Conservation (phyloP, 176 grass and related monocot species). For the Musa acuminata region DNA sequence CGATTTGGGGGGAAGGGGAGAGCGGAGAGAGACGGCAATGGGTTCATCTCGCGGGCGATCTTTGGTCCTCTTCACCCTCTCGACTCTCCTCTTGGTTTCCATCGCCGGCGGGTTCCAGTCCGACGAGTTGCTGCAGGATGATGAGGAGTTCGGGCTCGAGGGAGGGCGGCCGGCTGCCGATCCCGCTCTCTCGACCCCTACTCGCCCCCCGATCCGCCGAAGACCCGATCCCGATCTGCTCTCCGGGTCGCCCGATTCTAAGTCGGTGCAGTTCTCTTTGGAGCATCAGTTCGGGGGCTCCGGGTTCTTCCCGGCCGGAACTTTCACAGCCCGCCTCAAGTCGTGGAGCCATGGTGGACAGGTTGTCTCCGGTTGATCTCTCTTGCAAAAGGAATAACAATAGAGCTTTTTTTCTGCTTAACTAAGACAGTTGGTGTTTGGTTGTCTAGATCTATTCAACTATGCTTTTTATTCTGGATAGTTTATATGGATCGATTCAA, state of each 20-base stretch:
- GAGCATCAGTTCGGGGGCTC: slow-evolving; percentile 62
- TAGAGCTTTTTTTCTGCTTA: too few species aligned
- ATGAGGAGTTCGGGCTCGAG: slow-evolving; percentile 80
- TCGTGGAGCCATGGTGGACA: slow-evolving; percentile 65
- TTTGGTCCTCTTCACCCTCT: neutral
- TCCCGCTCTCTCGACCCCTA: slow-evolving; percentile 3
- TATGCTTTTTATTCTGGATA: neutral
- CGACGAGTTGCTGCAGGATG: slow-evolving; percentile 67
- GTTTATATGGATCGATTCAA: neutral
- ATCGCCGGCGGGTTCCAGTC: slow-evolving; percentile 45
- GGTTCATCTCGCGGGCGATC: neutral
- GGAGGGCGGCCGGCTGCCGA: slow-evolving; percentile 12
- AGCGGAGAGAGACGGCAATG: neutral
- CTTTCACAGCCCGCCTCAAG: slow-evolving; percentile 90
- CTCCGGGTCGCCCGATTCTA: slow-evolving; percentile 38
- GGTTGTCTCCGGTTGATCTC: slow-evolving; percentile 21
- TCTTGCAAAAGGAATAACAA: too few species aligned
- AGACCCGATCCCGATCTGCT: slow-evolving; percentile 33
- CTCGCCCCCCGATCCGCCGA: slow-evolving; percentile 31
- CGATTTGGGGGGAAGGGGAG: neutral
- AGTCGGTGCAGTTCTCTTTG: slow-evolving; percentile 63
- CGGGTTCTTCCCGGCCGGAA: slow-evolving; percentile 53
- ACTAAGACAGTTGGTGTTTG: too few species aligned
- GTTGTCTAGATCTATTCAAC: neutral
- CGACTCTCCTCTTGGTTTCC: slow-evolving; percentile 19